These are phyloP conservation scores for Purpureocillium takamizusanense DNA, from an alignment of 2,329 filamentous ascomycete genomes.

Conservation along the genomic window DNA sequence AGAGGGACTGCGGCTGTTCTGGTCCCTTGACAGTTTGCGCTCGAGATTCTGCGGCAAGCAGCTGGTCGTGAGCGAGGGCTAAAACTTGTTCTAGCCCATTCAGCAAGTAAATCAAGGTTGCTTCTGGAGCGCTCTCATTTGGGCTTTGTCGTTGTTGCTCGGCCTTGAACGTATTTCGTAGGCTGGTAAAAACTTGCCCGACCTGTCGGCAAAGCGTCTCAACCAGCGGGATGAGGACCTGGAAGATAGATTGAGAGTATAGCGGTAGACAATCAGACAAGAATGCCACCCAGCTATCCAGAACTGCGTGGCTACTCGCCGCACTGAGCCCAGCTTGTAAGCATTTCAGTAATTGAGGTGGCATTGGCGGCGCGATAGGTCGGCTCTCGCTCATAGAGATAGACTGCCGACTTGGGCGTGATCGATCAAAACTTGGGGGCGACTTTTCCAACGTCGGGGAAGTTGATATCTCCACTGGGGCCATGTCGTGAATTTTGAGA, in stretches of 20 bases:
- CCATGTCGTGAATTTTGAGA: slow-evolving; percentile 53
- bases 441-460: slow-evolving; percentile 40
- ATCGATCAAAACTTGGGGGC: slow-evolving; percentile 29
- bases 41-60: slow-evolving; percentile 67
- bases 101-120: slow-evolving; percentile 74
- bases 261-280: slow-evolving; percentile 75
- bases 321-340: slow-evolving; percentile 75
- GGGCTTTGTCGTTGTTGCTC: slow-evolving; percentile 10
- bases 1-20: slow-evolving; percentile 78
- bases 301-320: slow-evolving; percentile 59
- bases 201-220: slow-evolving; percentile 82
- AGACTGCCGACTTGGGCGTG: slow-evolving; percentile 29
- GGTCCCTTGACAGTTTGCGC: slow-evolving; percentile 64
- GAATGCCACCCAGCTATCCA: slow-evolving; percentile 90
- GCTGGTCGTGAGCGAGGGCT: slow-evolving; percentile 74
- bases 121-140: slow-evolving; percentile 44
- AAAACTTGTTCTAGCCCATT: slow-evolving; percentile 88
- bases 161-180: slow-evolving; percentile 54
- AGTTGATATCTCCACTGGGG: slow-evolving; percentile 27
- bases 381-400: slow-evolving; percentile 20
- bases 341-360: slow-evolving; percentile 69
- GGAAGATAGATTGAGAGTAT: slow-evolving; percentile 78
- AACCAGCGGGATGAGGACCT: slow-evolving; percentile 82
- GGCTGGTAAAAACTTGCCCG: slow-evolving; percentile 57
- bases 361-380: slow-evolving; percentile 36